Percentiles rank a stretch among this genome's conserved stretches.
Evolutionary conservation across 2,329 filamentous ascomycete genomes (phyloP).

Genomic region (Aspergillus glaucus): DNA sequence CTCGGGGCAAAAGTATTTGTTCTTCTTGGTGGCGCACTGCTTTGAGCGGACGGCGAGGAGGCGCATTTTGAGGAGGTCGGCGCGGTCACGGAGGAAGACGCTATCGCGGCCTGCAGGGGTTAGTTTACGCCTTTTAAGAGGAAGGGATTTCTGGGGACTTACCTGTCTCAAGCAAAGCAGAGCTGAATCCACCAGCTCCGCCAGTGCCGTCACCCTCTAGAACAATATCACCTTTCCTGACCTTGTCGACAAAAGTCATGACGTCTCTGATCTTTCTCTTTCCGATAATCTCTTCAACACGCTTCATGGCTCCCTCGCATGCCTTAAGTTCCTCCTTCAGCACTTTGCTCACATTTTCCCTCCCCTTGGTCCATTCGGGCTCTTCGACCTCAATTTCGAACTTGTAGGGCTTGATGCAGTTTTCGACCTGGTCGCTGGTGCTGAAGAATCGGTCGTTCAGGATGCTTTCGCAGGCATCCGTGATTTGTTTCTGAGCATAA

Average conservation of each 20-base stretch:
- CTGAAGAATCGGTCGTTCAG: slow-evolving; percentile 93
- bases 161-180: slow-evolving; percentile 78
- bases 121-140: background rate
- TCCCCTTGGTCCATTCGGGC: slow-evolving; percentile 75
- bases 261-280: slow-evolving; percentile 83
- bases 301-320: slow-evolving; percentile 70
- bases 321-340: slow-evolving; percentile 83
- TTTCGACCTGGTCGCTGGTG: slow-evolving; percentile 95
- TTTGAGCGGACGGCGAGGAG: slow-evolving; percentile 81
- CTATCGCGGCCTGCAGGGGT: slow-evolving; percentile 69
- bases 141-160: slow-evolving; percentile 22
- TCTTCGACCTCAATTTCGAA: slow-evolving; percentile 95
- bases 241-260: slow-evolving; percentile 82
- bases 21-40: slow-evolving; percentile 74
- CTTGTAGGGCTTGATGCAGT: slow-evolving; percentile 98
- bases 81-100: slow-evolving; percentile 85
- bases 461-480: slow-evolving; percentile 81
- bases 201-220: slow-evolving; percentile 77
- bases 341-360: slow-evolving; percentile 72
- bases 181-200: slow-evolving; percentile 89
- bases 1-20: slow-evolving; percentile 96
- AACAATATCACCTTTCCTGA: slow-evolving; percentile 74
- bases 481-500: slow-evolving; percentile 87
- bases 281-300: slow-evolving; percentile 70
- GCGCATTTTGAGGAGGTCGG: slow-evolving; percentile 85